Evolutionary conservation across 2,329 filamentous ascomycete genomes (phyloP).

Genomic region (Alternaria postmessia): DNA sequence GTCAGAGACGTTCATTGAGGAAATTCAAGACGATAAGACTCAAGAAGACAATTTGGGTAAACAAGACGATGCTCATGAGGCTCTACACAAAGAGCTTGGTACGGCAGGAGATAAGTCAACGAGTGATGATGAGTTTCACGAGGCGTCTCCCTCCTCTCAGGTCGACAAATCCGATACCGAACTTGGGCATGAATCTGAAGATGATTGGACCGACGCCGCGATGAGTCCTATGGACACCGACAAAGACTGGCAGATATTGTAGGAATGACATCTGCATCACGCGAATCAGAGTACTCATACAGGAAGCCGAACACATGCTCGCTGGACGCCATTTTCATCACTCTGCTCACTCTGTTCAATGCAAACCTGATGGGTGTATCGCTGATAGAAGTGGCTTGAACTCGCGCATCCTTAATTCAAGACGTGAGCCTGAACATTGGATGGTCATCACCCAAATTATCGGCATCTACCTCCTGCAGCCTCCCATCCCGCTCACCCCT

Average conservation of each 20-base stretch:
- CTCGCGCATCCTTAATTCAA: not conserved
- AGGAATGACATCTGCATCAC: not conserved
- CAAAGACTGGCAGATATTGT: slow-evolving; percentile 20
- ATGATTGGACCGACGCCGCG: slow-evolving; percentile 19
- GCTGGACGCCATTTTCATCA: not conserved
- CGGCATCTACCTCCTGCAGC: slow-evolving; percentile 52
- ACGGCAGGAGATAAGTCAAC: not conserved
- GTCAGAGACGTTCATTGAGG: not conserved
- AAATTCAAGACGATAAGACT: not conserved
- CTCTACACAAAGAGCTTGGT: not conserved
- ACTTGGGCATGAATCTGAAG: slow-evolving; percentile 2
- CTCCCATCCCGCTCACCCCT: slow-evolving; percentile 57
- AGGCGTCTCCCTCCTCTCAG: not conserved
- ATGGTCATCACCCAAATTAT: slow-evolving; percentile 63
- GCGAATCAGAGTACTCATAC: not conserved
- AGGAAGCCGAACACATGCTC: not conserved
- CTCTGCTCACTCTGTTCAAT: no score
- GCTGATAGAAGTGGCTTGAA: not conserved
- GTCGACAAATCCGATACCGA: not conserved
- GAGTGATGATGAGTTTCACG: not conserved
- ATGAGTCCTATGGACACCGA: slow-evolving; percentile 14
- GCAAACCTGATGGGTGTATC: no score
- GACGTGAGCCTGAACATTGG: slow-evolving; percentile 58
- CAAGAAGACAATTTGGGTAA: not conserved
- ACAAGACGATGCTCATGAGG: not conserved